Conservation (phyloP, 2,329 filamentous ascomycete species). For the Sclerotinia trifoliorum region DNA sequence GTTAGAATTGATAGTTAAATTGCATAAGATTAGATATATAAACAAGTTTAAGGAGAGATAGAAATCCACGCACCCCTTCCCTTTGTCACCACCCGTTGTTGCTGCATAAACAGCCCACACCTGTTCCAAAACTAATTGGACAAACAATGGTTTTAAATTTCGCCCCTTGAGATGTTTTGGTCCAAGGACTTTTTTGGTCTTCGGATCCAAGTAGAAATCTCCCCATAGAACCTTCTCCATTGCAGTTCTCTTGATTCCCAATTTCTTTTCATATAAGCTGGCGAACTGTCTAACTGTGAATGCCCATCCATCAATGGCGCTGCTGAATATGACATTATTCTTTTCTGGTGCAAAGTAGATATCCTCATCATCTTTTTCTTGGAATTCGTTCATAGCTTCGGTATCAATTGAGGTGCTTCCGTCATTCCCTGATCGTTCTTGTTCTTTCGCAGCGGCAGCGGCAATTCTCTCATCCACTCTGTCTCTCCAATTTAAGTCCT, state of each 20-base stretch:
- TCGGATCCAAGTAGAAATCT: conserved; percentile 93
- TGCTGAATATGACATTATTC: conserved; percentile 98
- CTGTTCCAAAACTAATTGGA: conserved; percentile 91
- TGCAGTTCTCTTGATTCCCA: conserved; percentile 84
- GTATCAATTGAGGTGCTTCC: conserved; percentile 45
- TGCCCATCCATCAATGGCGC: conserved; percentile 97
- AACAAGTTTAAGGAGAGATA: conserved; percentile 39
- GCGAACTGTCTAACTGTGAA: conserved; percentile 97
- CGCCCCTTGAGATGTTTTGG: conserved; percentile 92
- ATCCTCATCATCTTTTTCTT: conserved; percentile 93
- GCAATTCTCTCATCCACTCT: conserved; percentile 82
- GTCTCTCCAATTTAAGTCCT: conserved; percentile 94
- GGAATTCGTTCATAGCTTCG: conserved; percentile 65
- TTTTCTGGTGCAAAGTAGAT: conserved; percentile 98
- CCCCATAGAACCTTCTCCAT: conserved; percentile 97
- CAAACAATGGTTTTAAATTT: conserved; percentile 92
- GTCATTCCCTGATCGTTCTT: conserved; percentile 43
- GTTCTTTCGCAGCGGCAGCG: conserved; percentile 64
- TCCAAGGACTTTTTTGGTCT: conserved; percentile 89
- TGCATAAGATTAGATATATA: conserved; percentile 31
- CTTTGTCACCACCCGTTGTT: conserved; percentile 76
- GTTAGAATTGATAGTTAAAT: conserved; percentile 33
- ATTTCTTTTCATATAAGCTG: conserved; percentile 89
- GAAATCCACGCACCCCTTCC: conserved; percentile 67
- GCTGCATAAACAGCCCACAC: conserved; percentile 96